Base-by-base conservation (phyloP, 306 rosid species). In the Quercus dentata region DNA sequence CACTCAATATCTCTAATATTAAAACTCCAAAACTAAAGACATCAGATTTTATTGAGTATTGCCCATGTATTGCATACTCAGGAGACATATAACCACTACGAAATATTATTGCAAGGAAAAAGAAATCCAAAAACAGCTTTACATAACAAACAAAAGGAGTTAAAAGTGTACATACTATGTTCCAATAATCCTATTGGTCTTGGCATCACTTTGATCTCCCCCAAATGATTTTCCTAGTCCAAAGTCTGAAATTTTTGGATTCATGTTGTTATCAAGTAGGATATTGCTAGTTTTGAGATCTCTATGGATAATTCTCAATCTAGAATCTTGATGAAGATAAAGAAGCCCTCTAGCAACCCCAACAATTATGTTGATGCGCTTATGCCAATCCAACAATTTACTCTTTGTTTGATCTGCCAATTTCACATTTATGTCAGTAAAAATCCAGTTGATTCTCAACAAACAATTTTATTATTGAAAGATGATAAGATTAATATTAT, bases 211-310 rank as follows among this genome's bases (percentile, higher is more conserved):
- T 44, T 85, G 89, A 78, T 85, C 87, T 56, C 86, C 92, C 33
- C 84, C 86, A 68, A 86, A 81, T 5, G 85, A 69, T 80, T 85
- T 83, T 20, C 92, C 92, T 25, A 86, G 27, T 2, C 91, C 94
- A 41, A 88, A 90, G 76, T 90, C 92, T 10, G 88, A 87, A 73
- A 90, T 90, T 76, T 90, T 90, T 2, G 94, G 86, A 71, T 85
- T 82, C 91, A 88, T 80, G 8, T 88, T 80, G 23, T 81, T 12
- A 55, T 85, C 92, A 5, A 84, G 86, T 70, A 90, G 84, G 51
- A 86, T 77, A 56, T 88, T 88, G 65, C 91, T 86, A 0, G 85
- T 76, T 81, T 90, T 90, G 28, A 90, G 83, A 80, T 90, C 94
- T 28, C 81, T 61, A 5, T 83, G 81, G 21, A 85, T 81, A 8